Base-by-base conservation (phyloP, 2,329 filamentous ascomycete genomes). In the Calonectria henricotiae region DNA sequence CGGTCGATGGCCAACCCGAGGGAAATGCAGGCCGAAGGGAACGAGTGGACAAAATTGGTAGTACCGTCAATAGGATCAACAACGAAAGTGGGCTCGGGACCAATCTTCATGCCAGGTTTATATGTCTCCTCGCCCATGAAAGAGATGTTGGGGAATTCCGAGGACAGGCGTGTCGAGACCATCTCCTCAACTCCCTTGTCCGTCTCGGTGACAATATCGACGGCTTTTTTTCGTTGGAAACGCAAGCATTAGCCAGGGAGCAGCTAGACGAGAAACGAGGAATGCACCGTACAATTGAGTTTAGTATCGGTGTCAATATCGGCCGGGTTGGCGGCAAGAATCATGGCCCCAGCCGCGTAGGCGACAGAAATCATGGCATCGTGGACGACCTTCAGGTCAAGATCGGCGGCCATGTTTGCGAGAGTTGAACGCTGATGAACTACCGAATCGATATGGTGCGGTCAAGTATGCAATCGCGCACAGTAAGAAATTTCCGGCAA, bases 41-140 rank as follows among this genome's bases (percentile, higher is more conserved):
- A 92, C 23, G 88, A 89, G 82, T 95, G 93, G 55, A 95, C 89
- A 78, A 96, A 95, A 86, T 95, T 95, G 62, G 92, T 94, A 7
- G 90, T 95, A 62, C 82, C 93, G 83, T 96, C 93, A 76, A 96
- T 95, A 51, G 93, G 93, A 80, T 96, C 93, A 74, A 93, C 91
- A 78, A 95, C 89, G 83, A 95, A 95, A 49, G 93, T 96, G 1
- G 93, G 93, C 17, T 87, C 87, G 35, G 86, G 81, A 0, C 90
- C 92, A 55, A 96, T 85, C 49, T 82, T 84, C 71, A 86, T 85
- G 76, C 92, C 92, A 1, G 92, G 88, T 72, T 90, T 86, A 84
- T 94, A 93, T 32, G 93, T 94, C 83, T 96, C 93, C 79, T 94
- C 92, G 79, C 92, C 92, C 80, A 94, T 90, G 81, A 94, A 94